Percentiles rank a stretch among this genome's conserved stretches.
phyloP scores from a whole-genome alignment of 2,329 filamentous ascomycete species.

The Cladosporium phlei region DNA sequence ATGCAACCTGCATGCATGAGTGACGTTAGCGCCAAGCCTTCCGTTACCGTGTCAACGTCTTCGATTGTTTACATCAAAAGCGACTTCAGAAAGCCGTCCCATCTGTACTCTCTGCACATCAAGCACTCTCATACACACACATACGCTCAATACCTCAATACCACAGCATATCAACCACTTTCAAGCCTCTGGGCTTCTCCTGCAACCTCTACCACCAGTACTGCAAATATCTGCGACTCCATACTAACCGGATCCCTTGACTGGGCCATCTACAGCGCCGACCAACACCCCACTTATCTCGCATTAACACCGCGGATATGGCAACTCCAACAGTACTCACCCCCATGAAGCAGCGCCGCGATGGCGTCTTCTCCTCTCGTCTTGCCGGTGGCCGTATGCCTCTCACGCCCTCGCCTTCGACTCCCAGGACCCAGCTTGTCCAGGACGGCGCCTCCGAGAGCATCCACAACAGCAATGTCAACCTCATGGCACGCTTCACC shows the following conservation, averaged over 20 bases:
- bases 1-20: too few species aligned
- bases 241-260: conserved; percentile 37
- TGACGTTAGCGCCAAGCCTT: too few species aligned
- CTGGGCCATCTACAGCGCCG: conserved; percentile 31
- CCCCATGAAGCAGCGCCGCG: conserved; percentile 90
- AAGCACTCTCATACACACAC: conserved; percentile 20
- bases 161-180: conserved; percentile 1
- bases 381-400: conserved; percentile 94
- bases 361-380: conserved; percentile 84
- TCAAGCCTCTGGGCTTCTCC: conserved; percentile 23
- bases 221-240: conserved; percentile 34
- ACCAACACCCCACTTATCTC: conserved; percentile 18
- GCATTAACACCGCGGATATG: conserved; percentile 54
- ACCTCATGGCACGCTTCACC: conserved; percentile 73
- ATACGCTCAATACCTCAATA: conserved; percentile 19
- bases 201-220: conserved; percentile 26
- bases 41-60: too few species aligned
- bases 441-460: conserved; percentile 56
- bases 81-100: conserved; percentile 9
- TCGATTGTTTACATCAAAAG: too few species aligned
- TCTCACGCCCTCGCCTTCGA: conserved; percentile 84
- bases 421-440: conserved; percentile 57
- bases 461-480: conserved; percentile 67
- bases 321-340: conserved; percentile 79
- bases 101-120: conserved; percentile 23